Evolutionary conservation across 202 grass and related monocot species (phyloP).

Genomic region (Dendrocalamus latiflorus): DNA sequence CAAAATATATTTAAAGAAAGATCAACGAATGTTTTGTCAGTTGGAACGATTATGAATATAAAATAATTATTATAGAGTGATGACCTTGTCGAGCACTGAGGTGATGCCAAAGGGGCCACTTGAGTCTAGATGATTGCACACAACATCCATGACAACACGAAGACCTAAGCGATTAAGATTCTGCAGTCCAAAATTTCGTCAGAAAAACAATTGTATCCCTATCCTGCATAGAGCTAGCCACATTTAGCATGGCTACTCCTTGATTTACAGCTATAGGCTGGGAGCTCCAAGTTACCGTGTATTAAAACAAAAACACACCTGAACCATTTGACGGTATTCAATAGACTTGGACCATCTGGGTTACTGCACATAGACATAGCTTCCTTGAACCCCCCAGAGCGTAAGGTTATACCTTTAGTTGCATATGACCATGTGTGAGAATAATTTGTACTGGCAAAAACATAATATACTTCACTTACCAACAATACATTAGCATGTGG

Average conservation of each 20-base stretch:
- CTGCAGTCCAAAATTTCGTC: conserved; percentile 43
- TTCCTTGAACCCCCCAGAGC: no score
- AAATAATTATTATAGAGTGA: neutral
- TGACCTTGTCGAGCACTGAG: conserved; percentile 89
- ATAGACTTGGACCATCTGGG: no score
- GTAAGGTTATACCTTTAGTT: no score
- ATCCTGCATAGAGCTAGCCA: conserved; percentile 6
- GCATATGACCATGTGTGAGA: no score
- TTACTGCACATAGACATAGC: no score
- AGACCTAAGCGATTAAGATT: conserved; percentile 72
- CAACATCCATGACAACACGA: conserved; percentile 83
- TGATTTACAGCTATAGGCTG: no score
- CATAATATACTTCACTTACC: no score
- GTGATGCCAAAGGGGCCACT: conserved; percentile 55
- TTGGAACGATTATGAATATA: neutral
- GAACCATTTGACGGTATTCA: no score
- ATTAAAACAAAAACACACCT: no score
- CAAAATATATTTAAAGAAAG: conserved; percentile 17
- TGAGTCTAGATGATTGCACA: conserved; percentile 88
- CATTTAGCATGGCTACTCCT: neutral
- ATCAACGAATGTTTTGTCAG: neutral
- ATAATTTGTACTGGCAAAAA: no score
- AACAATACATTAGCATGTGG: no score
- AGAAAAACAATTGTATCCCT: conserved; percentile 16
- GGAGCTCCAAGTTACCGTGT: no score